phyloP scores from a whole-genome alignment of 2,329 filamentous ascomycete genomes.

The Diaporthe citri region DNA sequence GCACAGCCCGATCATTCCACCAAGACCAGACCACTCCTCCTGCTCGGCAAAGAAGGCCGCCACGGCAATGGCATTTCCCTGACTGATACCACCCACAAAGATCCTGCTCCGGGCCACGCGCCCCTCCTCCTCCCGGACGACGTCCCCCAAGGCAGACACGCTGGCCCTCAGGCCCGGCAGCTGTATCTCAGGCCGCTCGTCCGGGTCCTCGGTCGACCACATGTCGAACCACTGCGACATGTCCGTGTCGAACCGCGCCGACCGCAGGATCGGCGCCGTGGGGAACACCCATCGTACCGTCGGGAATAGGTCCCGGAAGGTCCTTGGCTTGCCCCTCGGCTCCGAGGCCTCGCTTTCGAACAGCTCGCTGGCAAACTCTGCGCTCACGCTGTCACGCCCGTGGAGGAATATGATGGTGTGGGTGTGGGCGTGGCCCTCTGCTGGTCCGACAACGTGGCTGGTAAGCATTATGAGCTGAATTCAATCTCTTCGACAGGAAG shows the following conservation, averaged over 20 bases:
- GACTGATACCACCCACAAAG: constrained; percentile 38
- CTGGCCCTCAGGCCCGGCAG: background rate
- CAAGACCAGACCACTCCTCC: background rate
- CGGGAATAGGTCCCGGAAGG: constrained; percentile 42
- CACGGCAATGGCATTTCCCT: constrained; percentile 22
- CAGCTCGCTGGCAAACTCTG: constrained; percentile 55
- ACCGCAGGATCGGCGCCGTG: constrained; percentile 39
- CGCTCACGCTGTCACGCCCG: constrained; percentile 55
- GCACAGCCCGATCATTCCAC: constrained; percentile 28
- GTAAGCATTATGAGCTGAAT: background rate
- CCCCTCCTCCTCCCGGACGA: background rate
- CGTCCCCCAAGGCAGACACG: background rate
- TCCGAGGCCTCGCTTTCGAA: constrained; percentile 52
- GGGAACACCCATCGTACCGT: constrained; percentile 49
- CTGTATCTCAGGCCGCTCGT: constrained; percentile 46
- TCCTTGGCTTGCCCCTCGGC: constrained; percentile 40
- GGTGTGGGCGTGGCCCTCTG: constrained; percentile 47
- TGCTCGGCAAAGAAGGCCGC: constrained; percentile 14
- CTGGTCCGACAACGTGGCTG: background rate
- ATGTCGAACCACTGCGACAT: constrained; percentile 48
- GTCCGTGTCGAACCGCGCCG: constrained; percentile 42
- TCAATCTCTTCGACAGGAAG: background rate
- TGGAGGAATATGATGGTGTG: constrained; percentile 62
- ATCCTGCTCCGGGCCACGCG: background rate
- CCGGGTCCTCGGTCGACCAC: constrained; percentile 64